phyloP scores from a whole-genome alignment of 306 rosid genomes.

The Mimosa pudica region DNA sequence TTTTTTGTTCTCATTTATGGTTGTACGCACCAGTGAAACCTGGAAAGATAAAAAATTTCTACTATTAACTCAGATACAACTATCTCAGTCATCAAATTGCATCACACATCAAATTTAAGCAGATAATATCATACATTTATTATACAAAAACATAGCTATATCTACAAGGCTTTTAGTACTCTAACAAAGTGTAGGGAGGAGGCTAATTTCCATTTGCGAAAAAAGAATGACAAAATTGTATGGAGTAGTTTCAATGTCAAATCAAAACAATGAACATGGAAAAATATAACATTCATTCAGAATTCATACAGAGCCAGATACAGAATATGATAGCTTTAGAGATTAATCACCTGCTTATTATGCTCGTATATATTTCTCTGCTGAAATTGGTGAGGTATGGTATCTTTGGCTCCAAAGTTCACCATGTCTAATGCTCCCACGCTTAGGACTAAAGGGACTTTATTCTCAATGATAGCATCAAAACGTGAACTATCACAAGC shows the following conservation, averaged over 20 bases:
- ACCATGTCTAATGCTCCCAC: constrained; percentile 96
- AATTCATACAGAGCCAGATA: constrained; percentile 29
- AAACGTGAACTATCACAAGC: constrained; percentile 83
- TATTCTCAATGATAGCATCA: constrained; percentile 72
- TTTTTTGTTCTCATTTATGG: constrained; percentile 72
- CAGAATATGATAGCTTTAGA: constrained; percentile 16
- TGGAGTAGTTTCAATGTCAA: not conserved
- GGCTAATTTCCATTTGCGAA: constrained; percentile 14
- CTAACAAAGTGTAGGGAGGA: constrained; percentile 8
- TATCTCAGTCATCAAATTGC: constrained; percentile 16
- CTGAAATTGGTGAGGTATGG: constrained; percentile 65
- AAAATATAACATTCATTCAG: constrained; percentile 30
- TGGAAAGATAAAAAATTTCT: constrained; percentile 39
- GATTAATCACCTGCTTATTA: constrained; percentile 74
- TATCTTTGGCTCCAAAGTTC: constrained; percentile 82
- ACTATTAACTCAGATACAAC: constrained; percentile 16
- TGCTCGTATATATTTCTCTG: constrained; percentile 76
- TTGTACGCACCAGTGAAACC: constrained; percentile 90
- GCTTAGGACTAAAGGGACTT: constrained; percentile 72
- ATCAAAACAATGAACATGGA: constrained; percentile 14
- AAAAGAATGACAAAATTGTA: constrained; percentile 17
- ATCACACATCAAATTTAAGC: constrained; percentile 11
- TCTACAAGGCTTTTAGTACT: constrained; percentile 22
- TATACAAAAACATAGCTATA: constrained; percentile 27
- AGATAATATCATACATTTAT: constrained; percentile 16